Conservation (phyloP, 1,139 yeast species). For the Diutina scorzettiae region DNA sequence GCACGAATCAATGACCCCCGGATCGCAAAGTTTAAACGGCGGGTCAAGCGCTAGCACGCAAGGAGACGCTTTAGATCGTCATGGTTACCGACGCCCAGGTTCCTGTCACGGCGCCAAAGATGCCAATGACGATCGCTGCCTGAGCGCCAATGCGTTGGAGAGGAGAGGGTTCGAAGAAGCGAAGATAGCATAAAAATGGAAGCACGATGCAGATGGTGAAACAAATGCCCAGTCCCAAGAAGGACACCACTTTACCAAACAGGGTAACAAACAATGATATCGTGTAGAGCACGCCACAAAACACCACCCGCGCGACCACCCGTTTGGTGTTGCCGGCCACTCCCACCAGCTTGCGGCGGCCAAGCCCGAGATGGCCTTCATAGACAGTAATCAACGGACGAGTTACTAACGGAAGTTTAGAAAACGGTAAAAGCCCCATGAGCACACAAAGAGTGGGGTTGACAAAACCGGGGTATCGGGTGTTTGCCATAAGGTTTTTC, state of each 20-base stretch:
- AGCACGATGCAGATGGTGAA: slow-evolving; percentile 43
- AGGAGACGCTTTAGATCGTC: background rate
- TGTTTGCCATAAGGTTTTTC: slow-evolving; percentile 25
- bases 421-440: slow-evolving; percentile 30
- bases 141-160: slow-evolving; percentile 30
- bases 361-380: slow-evolving; percentile 17
- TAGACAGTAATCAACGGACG: slow-evolving; percentile 31
- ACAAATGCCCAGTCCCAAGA: slow-evolving; percentile 46
- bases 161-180: slow-evolving; percentile 19
- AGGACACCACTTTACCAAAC: slow-evolving; percentile 44
- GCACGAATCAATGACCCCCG: slow-evolving; percentile 32
- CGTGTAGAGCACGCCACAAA: slow-evolving; percentile 11
- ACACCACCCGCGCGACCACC: slow-evolving; percentile 14
- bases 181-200: slow-evolving; percentile 43
- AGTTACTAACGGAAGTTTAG: slow-evolving; percentile 28
- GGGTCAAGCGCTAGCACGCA: background rate
- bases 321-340: background rate
- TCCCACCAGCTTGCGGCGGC: slow-evolving; percentile 16
- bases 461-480: slow-evolving; percentile 21
- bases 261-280: slow-evolving; percentile 45
- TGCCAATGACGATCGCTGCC: slow-evolving; percentile 34
- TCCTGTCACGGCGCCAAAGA: slow-evolving; percentile 40
- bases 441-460: slow-evolving; percentile 21
- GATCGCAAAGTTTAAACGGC: slow-evolving; percentile 10
- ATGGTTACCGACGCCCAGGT: slow-evolving; percentile 17